phyloP scores from a whole-genome alignment of 257 asterid species.

The Vinca minor region DNA sequence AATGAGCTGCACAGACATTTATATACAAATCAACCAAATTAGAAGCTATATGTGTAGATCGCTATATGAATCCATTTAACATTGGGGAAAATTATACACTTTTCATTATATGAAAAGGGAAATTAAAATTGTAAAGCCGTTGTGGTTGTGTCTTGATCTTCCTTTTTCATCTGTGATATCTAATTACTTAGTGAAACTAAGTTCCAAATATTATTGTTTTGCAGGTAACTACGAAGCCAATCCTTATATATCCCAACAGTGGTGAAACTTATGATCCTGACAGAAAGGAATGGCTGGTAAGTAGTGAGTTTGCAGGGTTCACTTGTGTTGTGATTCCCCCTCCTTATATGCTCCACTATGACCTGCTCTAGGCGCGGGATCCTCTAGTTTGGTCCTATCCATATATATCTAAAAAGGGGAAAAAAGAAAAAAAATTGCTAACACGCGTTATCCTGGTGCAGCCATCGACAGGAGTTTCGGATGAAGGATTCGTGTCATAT shows the following conservation, averaged over 20 bases:
- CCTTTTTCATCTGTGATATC: neutral
- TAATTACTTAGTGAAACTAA: neutral
- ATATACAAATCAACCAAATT: too few relatives aligned
- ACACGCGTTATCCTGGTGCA: conserved; percentile 18
- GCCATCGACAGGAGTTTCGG: conserved; percentile 41
- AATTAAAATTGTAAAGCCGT: neutral
- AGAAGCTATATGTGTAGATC: too few relatives aligned
- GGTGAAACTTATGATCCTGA: conserved; percentile 74
- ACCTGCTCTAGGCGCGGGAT: too few relatives aligned
- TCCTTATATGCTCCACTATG: too few relatives aligned
- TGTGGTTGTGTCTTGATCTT: neutral
- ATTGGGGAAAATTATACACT: too few relatives aligned
- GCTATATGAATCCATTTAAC: too few relatives aligned
- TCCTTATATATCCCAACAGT: conserved; percentile 77
- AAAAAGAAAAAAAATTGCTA: neutral
- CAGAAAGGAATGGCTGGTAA: conserved; percentile 77
- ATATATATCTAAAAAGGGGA: too few relatives aligned
- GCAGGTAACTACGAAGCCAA: conserved; percentile 64
- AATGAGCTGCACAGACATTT: too few relatives aligned
- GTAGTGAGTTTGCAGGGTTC: too few relatives aligned
- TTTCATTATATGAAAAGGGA: too few relatives aligned
- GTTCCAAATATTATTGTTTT: neutral
- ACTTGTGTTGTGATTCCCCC: too few relatives aligned
- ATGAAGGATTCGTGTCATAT: conserved; percentile 57
- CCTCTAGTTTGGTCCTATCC: too few relatives aligned